phyloP scores from a whole-genome alignment of 495 filamentous ascomycete species.

The Tuber melanosporum region DNA sequence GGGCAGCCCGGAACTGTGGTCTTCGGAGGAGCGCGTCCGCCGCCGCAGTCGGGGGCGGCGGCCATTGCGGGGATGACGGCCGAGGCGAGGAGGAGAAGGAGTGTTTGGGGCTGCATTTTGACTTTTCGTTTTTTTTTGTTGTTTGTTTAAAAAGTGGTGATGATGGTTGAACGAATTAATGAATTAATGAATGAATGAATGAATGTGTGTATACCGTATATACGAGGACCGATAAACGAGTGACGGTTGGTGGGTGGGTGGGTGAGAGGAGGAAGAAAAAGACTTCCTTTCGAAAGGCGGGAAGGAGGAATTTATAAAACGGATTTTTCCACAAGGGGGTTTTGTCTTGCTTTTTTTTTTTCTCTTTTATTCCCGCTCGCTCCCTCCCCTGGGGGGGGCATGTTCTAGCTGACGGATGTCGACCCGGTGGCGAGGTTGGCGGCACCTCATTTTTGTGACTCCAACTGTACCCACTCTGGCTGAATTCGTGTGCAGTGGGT shows the following conservation, averaged over 20 bases:
- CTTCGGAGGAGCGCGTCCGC: slow-evolving; percentile 57
- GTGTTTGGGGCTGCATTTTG: slow-evolving; percentile 31
- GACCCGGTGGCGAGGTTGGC: background rate
- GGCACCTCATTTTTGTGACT: background rate
- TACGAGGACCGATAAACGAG: slow-evolving; percentile 13
- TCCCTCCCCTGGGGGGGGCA: background rate
- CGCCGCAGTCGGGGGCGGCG: slow-evolving; percentile 56
- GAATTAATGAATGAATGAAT: background rate
- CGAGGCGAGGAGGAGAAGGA: slow-evolving; percentile 26
- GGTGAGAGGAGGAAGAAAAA: background rate
- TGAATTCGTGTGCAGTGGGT: background rate
- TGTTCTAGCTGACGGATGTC: background rate
- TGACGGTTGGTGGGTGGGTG: slow-evolving; percentile 20
- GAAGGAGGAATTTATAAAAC: slow-evolving; percentile 13
- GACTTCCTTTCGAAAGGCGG: background rate
- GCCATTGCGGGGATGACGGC: slow-evolving; percentile 10
- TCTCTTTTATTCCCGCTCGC: background rate
- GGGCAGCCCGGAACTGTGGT: slow-evolving; percentile 56
- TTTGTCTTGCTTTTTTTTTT: background rate
- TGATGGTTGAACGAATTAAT: no score
- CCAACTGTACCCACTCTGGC: background rate
- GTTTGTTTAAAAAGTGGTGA: no score
- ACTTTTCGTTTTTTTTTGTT: background rate
- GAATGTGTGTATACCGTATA: background rate
- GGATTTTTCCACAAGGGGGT: background rate